These are phyloP conservation scores for Acacia acuminata DNA, from an alignment of 306 rosid species.

Conservation along the genomic window DNA sequence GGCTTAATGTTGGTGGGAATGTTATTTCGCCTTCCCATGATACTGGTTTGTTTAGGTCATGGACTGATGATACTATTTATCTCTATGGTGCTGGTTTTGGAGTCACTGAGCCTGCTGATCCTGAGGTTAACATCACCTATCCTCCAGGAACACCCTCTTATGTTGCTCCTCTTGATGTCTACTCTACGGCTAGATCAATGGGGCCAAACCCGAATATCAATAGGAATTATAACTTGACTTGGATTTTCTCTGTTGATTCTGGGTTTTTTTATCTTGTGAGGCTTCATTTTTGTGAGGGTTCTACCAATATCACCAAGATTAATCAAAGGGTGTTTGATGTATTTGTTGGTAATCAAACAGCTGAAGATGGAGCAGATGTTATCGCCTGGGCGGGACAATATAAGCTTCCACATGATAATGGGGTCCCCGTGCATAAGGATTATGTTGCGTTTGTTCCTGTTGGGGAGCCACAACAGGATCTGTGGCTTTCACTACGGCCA, in stretches of 20 bases:
- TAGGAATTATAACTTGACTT: constrained; percentile 72
- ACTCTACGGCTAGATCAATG: constrained; percentile 83
- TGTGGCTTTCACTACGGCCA: constrained; percentile 83
- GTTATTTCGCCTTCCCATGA: constrained; percentile 74
- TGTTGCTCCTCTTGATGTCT: constrained; percentile 73
- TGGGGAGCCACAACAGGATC: constrained; percentile 70
- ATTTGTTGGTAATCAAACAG: constrained; percentile 72
- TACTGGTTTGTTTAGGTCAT: constrained; percentile 83
- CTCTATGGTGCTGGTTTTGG: constrained; percentile 70
- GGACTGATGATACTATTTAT: constrained; percentile 67
- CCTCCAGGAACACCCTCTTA: constrained; percentile 46
- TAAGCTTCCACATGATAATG: constrained; percentile 41
- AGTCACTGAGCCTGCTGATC: constrained; percentile 57
- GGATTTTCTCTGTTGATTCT: constrained; percentile 74
- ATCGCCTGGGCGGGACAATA: constrained; percentile 17
- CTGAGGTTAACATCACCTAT: constrained; percentile 45
- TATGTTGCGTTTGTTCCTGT: constrained; percentile 59
- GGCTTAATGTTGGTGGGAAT: constrained; percentile 89
- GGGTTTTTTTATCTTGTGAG: constrained; percentile 86
- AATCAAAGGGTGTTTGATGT: constrained; percentile 77
- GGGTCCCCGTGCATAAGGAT: constrained; percentile 56
- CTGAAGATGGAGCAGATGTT: constrained; percentile 51
- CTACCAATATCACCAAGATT: constrained; percentile 26
- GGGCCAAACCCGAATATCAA: constrained; percentile 61
- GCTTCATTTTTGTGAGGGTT: constrained; percentile 86